Base-by-base conservation (phyloP, 2,329 filamentous ascomycete species). In the Botryosphaeria agaves region DNA sequence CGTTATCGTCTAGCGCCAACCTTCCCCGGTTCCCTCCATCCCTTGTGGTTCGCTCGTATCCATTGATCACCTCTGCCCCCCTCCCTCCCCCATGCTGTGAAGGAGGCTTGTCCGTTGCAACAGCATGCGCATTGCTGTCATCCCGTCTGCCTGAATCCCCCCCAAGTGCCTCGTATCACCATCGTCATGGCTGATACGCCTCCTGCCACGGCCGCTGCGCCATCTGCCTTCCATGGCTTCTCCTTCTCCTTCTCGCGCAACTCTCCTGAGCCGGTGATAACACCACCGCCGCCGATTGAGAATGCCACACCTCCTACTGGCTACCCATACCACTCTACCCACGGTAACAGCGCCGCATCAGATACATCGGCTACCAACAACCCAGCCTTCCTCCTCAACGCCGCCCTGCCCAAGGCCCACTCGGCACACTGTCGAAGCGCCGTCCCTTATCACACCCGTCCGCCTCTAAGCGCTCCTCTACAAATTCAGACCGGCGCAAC, bases 391-490 rank as follows among this genome's bases (percentile, higher is more conserved):
- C 5, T 18, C 5, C 29, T 23, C n/a, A 24, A 27, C 25, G 34
- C 34, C 15, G 29, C 29, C 8, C 23, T 31, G 20, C 28, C 32
- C 18, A 16, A 26, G 11, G 16, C 28, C 19, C 29, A 18, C 15
- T 19, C 37, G 16, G 6, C 15, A 15, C 23, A 21, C 19, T 23
- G n/a, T 14, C 15, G 4, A 23, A 43, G 15, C 35, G 38, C 34
- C 38, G 42, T 31, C 37, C 44, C 35, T 37, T 34, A 18, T 41
- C 42, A 35, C 34, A 42, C 29, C 38, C 46, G 34, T 41, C 34
- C 45, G 26, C 48, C 46, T 33, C 39, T 52, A 35, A 48, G 52
- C 28, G 41, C 45, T 23, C 44, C 50, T 20, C 39, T 49, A 28
- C 40, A 44, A 12, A 36, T 48, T 15, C 41, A 44, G 32, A 48